Evolutionary conservation across 2,329 filamentous ascomycete species (phyloP).

Genomic region (Stagonosporopsis vannaccii): DNA sequence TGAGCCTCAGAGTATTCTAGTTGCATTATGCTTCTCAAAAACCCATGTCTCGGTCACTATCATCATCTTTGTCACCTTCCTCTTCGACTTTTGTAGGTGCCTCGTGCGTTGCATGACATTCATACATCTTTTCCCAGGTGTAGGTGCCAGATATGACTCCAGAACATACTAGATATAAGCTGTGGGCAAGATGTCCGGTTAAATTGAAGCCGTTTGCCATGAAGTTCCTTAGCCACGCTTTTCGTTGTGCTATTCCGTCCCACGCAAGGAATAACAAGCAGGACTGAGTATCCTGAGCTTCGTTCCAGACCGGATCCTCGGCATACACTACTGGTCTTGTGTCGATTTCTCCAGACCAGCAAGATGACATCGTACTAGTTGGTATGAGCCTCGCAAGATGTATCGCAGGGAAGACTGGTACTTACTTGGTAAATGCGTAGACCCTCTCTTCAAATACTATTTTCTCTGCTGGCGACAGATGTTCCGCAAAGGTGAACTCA

Average conservation of each 20-base stretch:
- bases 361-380: constrained; percentile 10
- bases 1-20: background rate
- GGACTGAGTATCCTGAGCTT: background rate
- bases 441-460: background rate
- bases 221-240: constrained; percentile 12
- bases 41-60: constrained; percentile 7
- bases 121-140: background rate
- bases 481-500: background rate
- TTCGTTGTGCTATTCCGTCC: constrained; percentile 9
- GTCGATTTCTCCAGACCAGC: constrained; percentile 1
- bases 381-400: background rate
- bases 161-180: background rate
- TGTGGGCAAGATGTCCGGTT: constrained; percentile 5
- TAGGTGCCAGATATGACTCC: background rate
- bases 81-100: background rate
- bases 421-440: constrained; percentile 4
- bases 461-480: background rate
- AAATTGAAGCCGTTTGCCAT: constrained; percentile 1
- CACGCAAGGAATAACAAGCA: constrained; percentile 9
- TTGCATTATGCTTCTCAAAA: background rate
- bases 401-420: background rate
- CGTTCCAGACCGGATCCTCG: constrained; percentile 4
- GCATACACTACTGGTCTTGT: background rate
- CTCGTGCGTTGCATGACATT: background rate
- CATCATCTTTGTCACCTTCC: background rate